A percentile compares a stretch with the other conserved stretches of the same genome.
phyloP scores from a whole-genome alignment of 2,329 filamentous ascomycete species.

The Fusarium sp. region DNA sequence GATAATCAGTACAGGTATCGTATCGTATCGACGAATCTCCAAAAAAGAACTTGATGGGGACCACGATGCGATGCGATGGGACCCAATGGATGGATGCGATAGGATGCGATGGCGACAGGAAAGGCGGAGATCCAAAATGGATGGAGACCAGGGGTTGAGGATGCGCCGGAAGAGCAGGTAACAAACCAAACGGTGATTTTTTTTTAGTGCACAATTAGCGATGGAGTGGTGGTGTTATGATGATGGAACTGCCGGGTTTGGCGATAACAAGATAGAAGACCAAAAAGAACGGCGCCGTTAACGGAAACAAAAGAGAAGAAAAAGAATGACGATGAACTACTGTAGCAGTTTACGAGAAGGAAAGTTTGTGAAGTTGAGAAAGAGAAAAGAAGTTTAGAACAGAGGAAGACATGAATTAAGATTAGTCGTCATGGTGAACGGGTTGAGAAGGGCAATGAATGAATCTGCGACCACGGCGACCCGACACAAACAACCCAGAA shows the following conservation, averaged over 20 bases:
- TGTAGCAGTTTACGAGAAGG: neutral
- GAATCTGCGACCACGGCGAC: conserved; percentile 16
- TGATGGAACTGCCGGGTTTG: neutral
- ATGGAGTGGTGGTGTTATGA: conserved; percentile 2
- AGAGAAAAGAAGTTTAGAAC: neutral
- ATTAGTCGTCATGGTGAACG: conserved; percentile 32
- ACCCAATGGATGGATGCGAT: conserved; percentile 19
- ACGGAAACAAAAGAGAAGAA: neutral
- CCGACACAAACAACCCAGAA: neutral
- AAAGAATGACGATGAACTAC: neutral
- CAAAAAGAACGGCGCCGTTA: neutral
- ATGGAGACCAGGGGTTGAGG: conserved; percentile 6
- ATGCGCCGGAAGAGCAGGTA: neutral
- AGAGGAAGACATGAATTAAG: neutral
- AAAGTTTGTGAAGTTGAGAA: neutral
- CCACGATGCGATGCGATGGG: neutral
- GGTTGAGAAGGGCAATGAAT: conserved; percentile 21
- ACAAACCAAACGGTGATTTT: conserved; percentile 12
- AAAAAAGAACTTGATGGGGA: neutral
- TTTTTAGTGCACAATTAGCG: conserved; percentile 27
- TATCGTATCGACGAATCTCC: conserved; percentile 14
- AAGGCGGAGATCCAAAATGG: conserved; percentile 27
- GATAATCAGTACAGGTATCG: conserved; percentile 3
- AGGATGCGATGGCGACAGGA: conserved; percentile 21
- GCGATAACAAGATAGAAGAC: neutral